Conservation (phyloP, 176 grass and related monocot genomes). For the Poa annua region DNA sequence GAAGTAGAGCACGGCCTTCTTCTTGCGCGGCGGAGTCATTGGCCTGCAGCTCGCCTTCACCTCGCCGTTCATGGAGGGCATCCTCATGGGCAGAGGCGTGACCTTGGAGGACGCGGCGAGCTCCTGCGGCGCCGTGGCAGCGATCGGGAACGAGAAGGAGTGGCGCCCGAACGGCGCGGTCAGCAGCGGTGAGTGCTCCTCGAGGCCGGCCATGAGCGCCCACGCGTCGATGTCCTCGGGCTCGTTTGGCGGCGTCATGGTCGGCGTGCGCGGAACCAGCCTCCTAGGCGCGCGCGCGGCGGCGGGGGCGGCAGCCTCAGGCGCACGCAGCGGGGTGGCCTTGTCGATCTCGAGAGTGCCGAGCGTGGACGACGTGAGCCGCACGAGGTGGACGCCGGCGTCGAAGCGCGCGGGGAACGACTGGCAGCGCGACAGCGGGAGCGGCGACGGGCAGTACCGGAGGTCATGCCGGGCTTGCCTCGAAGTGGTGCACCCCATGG, state of each 20-base stretch:
- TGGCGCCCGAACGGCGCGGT: constrained; percentile 58
- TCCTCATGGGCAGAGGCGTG: constrained; percentile 43
- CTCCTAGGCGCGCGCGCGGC: constrained; percentile 17
- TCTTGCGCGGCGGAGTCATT: neutral
- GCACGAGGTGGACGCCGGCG: constrained; percentile 57
- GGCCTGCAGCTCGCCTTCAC: constrained; percentile 21
- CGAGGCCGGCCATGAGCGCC: constrained; percentile 83
- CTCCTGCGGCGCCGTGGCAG: constrained; percentile 18
- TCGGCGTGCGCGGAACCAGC: constrained; percentile 64
- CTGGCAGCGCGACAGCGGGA: constrained; percentile 56
- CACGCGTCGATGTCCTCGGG: constrained; percentile 82
- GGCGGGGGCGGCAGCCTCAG: constrained; percentile 11
- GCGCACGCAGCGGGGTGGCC: constrained; percentile 5
- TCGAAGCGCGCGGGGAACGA: constrained; percentile 49
- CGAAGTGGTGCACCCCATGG: constrained; percentile 92
- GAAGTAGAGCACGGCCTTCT: constrained; percentile 84
- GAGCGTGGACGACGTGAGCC: constrained; percentile 68
- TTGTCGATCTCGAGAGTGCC: constrained; percentile 66
- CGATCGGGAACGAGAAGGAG: constrained; percentile 85
- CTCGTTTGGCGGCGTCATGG: constrained; percentile 92
- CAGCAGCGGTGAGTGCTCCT: constrained; percentile 56
- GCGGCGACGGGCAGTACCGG: constrained; percentile 55
- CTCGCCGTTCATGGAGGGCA: neutral
- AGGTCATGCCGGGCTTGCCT: constrained; percentile 77
- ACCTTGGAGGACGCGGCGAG: constrained; percentile 47